phyloP scores from a whole-genome alignment of 352 stramenopile species.

The Pythium diclinum region DNA sequence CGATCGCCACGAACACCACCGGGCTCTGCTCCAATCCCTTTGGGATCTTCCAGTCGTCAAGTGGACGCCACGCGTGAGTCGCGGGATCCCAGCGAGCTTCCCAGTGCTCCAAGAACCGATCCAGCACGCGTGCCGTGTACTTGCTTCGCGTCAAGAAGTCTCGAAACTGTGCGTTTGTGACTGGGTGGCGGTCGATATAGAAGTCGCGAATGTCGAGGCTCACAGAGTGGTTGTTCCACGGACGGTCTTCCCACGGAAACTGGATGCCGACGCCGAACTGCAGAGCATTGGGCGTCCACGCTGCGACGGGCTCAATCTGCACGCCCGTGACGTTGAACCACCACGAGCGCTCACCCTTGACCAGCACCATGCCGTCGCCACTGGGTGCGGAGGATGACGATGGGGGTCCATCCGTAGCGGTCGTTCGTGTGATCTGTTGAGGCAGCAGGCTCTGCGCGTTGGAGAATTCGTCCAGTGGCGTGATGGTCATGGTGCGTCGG shows the following conservation, averaged over 20 bases:
- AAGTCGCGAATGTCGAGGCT: slow-evolving; percentile 68
- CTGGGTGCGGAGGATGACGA: neutral
- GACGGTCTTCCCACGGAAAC: slow-evolving; percentile 78
- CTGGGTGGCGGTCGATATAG: slow-evolving; percentile 63
- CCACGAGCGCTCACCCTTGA: slow-evolving; percentile 50
- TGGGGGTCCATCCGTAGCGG: neutral
- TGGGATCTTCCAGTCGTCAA: slow-evolving; percentile 48
- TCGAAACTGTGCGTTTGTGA: slow-evolving; percentile 73
- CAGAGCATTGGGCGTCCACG: slow-evolving; percentile 59
- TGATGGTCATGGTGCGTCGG: slow-evolving; percentile 50
- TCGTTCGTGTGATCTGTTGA: slow-evolving; percentile 23
- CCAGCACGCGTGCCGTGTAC: slow-evolving; percentile 52
- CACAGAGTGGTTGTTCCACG: slow-evolving; percentile 76
- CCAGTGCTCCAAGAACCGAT: slow-evolving; percentile 79
- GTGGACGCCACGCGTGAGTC: slow-evolving; percentile 15
- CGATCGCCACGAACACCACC: slow-evolving; percentile 70
- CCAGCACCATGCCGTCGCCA: slow-evolving; percentile 42
- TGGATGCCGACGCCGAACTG: slow-evolving; percentile 73
- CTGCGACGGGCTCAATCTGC: slow-evolving; percentile 71
- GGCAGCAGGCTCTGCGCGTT: slow-evolving; percentile 25
- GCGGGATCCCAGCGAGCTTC: slow-evolving; percentile 32
- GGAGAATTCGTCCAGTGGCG: slow-evolving; percentile 45
- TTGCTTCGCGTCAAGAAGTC: slow-evolving; percentile 49
- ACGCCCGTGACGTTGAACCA: slow-evolving; percentile 82
- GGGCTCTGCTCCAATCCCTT: slow-evolving; percentile 45